Base-by-base conservation (phyloP, 495 filamentous ascomycete genomes). In the Annulohypoxylon bovei region DNA sequence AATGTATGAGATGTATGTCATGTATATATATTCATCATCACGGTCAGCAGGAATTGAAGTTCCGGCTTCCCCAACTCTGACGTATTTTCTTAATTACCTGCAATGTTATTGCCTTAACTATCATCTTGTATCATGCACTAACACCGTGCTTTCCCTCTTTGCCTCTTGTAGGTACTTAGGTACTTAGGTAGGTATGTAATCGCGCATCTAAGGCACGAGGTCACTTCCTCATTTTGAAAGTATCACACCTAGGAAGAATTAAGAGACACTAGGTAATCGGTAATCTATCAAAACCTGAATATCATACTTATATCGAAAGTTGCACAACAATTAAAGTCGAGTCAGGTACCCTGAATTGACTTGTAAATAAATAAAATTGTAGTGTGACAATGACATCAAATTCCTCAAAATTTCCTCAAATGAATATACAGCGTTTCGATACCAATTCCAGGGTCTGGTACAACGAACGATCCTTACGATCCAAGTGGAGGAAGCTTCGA, bases 41-140 rank as follows among this genome's bases (percentile, higher is more conserved):
- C 59, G 63, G 64, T 67, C 64, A 72, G 70, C 70, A 72, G 70
- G 55, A 68, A 68, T 68, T 27, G 64, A 52, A 68, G 60, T 55
- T 68, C 69, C 59, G 54, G 42, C 12, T 63, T 56, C 59, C 49
- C 55, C 57, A 56, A 27, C 64, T 72, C 65, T 72, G 70, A 68
- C 70, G 65, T 72, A 68, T 49, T 56, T 55, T 42, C n/a, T 42
- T 42, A 42, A 42, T 53, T 57, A 33, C 42, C 49, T 27, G n/a
- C 39, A 16, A 42, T 18, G 39, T 42, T 42, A 50, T 16, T 60
- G 30, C 47, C 67, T 61, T 59, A 56, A 67, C 39, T 60, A 35
- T 6, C 37, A 3, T 40, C 47, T n/a, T 56, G 46, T 54, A 60
- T 39, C 18, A 14, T 56, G 33, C 12, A 44, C 55, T 7, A 46